These are phyloP conservation scores for Monosporascus sp. DNA, from an alignment of 2,329 filamentous ascomycete species.

Conservation along the genomic window DNA sequence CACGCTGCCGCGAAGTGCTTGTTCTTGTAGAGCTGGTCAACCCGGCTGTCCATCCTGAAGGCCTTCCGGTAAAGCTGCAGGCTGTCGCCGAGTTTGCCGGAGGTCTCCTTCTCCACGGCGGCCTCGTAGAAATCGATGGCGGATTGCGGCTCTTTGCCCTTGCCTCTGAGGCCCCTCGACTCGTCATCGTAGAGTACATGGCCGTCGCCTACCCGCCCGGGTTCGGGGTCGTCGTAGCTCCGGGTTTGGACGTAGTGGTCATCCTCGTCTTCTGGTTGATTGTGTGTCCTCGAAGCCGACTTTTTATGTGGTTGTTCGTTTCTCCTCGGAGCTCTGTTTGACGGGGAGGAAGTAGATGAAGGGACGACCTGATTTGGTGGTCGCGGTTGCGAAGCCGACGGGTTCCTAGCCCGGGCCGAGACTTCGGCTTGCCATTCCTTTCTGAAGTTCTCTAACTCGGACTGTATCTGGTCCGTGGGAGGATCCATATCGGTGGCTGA, in stretches of 20 bases:
- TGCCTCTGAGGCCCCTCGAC: slow-evolving; percentile 10
- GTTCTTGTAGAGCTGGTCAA: slow-evolving; percentile 81
- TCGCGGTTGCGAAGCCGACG: slow-evolving; percentile 11
- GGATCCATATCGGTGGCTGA: slow-evolving; percentile 16
- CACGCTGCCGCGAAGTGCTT: slow-evolving; percentile 75
- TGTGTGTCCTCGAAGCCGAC: slow-evolving; percentile 8
- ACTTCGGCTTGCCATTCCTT: slow-evolving; percentile 84
- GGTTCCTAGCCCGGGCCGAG: slow-evolving; percentile 31
- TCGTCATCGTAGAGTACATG: slow-evolving; percentile 11
- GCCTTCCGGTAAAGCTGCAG: slow-evolving; percentile 83
- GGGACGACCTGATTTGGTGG: slow-evolving; percentile 8
- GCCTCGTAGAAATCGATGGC: slow-evolving; percentile 90
- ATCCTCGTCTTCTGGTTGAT: slow-evolving; percentile 19
- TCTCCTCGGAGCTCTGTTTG: slow-evolving; percentile 12
- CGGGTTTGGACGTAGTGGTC: slow-evolving; percentile 23
- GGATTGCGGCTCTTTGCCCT: slow-evolving; percentile 31
- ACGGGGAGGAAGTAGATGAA: slow-evolving; percentile 12
- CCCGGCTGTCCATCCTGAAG: slow-evolving; percentile 79
- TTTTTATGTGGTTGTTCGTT: slow-evolving; percentile 12
- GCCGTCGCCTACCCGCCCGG: slow-evolving; percentile 8
- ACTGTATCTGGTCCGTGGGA: slow-evolving; percentile 36
- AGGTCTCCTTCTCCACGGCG: slow-evolving; percentile 81
- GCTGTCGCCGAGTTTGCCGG: slow-evolving; percentile 85
- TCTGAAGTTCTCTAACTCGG: slow-evolving; percentile 82
- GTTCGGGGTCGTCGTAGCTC: slow-evolving; percentile 26